Base-by-base conservation (phyloP, 179 eudicot genomes). In the Silene vulgaris region DNA sequence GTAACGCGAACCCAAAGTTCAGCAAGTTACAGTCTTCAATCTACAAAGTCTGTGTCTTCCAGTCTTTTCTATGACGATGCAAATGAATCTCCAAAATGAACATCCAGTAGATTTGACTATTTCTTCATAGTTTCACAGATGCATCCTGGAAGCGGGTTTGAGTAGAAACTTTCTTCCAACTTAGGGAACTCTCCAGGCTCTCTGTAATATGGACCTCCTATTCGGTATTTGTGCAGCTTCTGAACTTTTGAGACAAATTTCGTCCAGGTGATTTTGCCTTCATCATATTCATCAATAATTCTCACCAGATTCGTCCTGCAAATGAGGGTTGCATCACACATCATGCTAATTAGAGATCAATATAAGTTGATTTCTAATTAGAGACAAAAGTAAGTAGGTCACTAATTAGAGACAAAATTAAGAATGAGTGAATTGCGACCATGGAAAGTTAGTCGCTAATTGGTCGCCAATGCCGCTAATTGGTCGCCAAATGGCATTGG, bases 81-180 rank as follows among this genome's bases (percentile, higher is more conserved):
- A 23, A 7, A 65, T 65, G 69, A 29, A 65, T 30, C 69, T 65
- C 20, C 2, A 65, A 30, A 65, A 65, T 45, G 20, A 65, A 65
- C 69, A 65, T 12, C 30, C 30, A 16, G 43, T 16, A 13, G 69
- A 29, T 29, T 20, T 30, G 2, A 75, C 76, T 89, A 80, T 67
- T 83, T 83, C 67, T 40, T 82, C 71, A 73, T 59, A 17, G 50
- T 68, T 79, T 92, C 96, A 79, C 97, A 96, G 16, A 96, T 86
- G 77, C 99, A 96, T 60, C 96, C 99, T 3, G 99, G 99, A 29
- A 90, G 85, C 3, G 97, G 97, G 81, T 95, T 96, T 45, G 99
- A 97, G 76, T 93, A 96, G 78, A 96, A 96, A 83, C 96, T 89
- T 81, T 96, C 99, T 81, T 96, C 97, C 72, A 90, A 80, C 84